Conservation (phyloP, 208 protist species). For the Trypanosoma avium region DNA sequence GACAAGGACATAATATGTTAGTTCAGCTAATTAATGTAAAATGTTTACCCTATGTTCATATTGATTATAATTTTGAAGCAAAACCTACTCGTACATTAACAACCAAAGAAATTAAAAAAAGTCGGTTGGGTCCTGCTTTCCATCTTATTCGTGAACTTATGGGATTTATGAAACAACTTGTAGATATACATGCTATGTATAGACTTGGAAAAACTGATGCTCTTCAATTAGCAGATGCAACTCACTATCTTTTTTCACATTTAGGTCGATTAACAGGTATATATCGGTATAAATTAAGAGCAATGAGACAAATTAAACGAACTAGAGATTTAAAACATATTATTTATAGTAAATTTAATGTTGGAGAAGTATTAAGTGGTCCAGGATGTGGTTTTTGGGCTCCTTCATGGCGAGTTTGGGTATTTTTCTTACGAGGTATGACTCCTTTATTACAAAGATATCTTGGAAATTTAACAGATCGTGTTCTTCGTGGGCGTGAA, state of each 20-base stretch:
- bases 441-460: slow-evolving; percentile 99
- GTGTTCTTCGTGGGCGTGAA: slow-evolving; percentile 99
- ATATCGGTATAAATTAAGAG: slow-evolving; percentile 99
- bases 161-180: slow-evolving; percentile 98
- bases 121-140: slow-evolving; percentile 99
- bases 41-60: slow-evolving; percentile 99
- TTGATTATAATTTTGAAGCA: slow-evolving; percentile 99
- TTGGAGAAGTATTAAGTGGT: slow-evolving; percentile 98
- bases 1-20: slow-evolving; percentile 99
- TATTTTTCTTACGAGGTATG: slow-evolving; percentile 99
- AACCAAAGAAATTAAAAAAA: slow-evolving; percentile 99
- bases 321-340: slow-evolving; percentile 99
- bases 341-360: slow-evolving; percentile 99
- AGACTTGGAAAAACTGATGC: slow-evolving; percentile 99
- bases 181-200: slow-evolving; percentile 99
- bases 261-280: slow-evolving; percentile 99
- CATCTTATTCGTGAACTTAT: slow-evolving; percentile 99
- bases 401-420: slow-evolving; percentile 99
- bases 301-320: slow-evolving; percentile 99
- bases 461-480: slow-evolving; percentile 99
- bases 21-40: slow-evolving; percentile 99
- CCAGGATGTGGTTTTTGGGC: slow-evolving; percentile 99
- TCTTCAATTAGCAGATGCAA: slow-evolving; percentile 99
- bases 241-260: slow-evolving; percentile 99
- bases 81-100: slow-evolving; percentile 99